Percentiles rank a stretch among this genome's conserved stretches.
These are phyloP conservation scores for Globisporangium splendens DNA, from an alignment of 352 stramenopile species.

Conservation along the genomic window DNA sequence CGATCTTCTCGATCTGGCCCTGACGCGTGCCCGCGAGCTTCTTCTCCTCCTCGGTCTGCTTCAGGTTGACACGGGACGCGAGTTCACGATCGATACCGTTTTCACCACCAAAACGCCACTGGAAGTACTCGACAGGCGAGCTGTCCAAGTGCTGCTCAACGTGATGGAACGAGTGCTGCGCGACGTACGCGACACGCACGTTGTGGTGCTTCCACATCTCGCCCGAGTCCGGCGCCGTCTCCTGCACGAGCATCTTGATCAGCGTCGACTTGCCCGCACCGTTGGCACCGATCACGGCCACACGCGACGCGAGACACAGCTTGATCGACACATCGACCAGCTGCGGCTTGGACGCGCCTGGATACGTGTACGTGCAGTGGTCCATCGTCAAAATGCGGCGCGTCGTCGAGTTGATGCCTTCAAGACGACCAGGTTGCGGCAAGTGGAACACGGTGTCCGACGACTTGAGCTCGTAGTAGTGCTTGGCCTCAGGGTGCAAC, in stretches of 20 bases:
- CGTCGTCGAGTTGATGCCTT: conserved; percentile 89
- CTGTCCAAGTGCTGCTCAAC: conserved; percentile 94
- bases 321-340: conserved; percentile 93
- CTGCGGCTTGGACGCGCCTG: conserved; percentile 80
- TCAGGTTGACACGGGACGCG: conserved; percentile 82
- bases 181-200: conserved; percentile 94
- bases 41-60: conserved; percentile 92
- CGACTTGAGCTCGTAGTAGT: conserved; percentile 91
- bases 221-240: conserved; percentile 70
- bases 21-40: conserved; percentile 87
- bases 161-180: conserved; percentile 97
- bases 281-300: conserved; percentile 96
- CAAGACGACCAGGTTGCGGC: conserved; percentile 86
- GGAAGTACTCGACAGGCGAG: conserved; percentile 96
- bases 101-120: conserved; percentile 95
- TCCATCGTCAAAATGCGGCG: conserved; percentile 91
- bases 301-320: conserved; percentile 93
- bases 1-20: conserved; percentile 94
- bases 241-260: conserved; percentile 93
- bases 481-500: conserved; percentile 88
- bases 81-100: conserved; percentile 95
- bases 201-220: conserved; percentile 88
- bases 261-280: conserved; percentile 97
- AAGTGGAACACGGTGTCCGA: conserved; percentile 85
- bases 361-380: conserved; percentile 87